Evolutionary conservation across 176 grass and related monocot genomes (phyloP), one percentile per base, ranked within the genome.

Genomic region (Panicum miliaceum): DNA sequence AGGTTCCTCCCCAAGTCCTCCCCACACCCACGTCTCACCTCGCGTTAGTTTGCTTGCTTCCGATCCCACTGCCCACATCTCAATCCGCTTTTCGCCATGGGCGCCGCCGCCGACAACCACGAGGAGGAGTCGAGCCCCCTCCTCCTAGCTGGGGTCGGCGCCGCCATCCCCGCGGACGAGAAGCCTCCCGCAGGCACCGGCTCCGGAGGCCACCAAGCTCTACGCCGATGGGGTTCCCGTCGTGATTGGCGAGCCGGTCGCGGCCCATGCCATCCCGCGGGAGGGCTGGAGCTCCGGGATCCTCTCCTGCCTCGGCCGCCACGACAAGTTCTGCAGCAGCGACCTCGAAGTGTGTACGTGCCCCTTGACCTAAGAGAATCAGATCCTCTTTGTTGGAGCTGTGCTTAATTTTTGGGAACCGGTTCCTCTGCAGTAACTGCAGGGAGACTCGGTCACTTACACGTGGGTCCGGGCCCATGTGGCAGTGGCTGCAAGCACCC

Each of bases 281-380:
- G 88, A 82, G 61, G 84, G 77, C 81, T 98, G 96, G 96, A 73
- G 78, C 85, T 92, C 96, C n/a, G 91, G 92, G 27, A 16, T 95
- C 75, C 87, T 98, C 54, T 91, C 84, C 75, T 98, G 92, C 90
- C 62, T 93, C 23, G 92, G 95, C 42, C 91, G 92, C 64, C 86
- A 90, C 76, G 95, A 98, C 63, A 85, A 93, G 77, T 95, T 98
- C 90, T 90, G 88, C 75, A 95, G 95, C 95, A 98, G 95, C 91
- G 95, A 98, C 85, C 26, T 98, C 45, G 95, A 98, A 95, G 95
- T 98, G 25, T 98, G 95, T 98, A 91, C 38, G 95, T 93, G 20
- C 23, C 18, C 23, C n/a, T 70, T 10, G 14, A 7, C 6, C 77
- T 53, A 15, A 41, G 29, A 40, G 27, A 64, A 73, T 48, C 26